These are phyloP conservation scores for Plasmopara halstedii DNA, from an alignment of 352 stramenopile species.

Conservation along the genomic window DNA sequence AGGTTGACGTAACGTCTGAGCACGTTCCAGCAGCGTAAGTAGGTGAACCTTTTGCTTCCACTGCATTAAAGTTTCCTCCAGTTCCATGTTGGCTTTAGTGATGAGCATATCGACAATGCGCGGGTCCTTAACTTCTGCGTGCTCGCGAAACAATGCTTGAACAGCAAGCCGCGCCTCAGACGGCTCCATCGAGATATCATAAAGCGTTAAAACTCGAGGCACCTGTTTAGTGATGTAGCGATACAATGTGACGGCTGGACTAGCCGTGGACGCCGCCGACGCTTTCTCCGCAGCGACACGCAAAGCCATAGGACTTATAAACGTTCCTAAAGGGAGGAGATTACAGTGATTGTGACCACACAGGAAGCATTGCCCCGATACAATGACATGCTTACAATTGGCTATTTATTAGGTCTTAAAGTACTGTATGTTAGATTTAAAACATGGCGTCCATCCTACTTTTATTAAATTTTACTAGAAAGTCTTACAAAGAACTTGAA, in stretches of 20 bases:
- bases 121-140: constrained; percentile 91
- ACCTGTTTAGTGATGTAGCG: constrained; percentile 89
- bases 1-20: constrained; percentile 39
- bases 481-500: neutral
- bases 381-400: no score
- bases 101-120: constrained; percentile 94
- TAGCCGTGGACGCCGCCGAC: constrained; percentile 34
- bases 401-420: no score
- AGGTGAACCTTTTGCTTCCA: constrained; percentile 98
- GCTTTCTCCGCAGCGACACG: constrained; percentile 68
- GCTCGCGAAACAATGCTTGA: constrained; percentile 91
- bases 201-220: constrained; percentile 95
- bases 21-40: constrained; percentile 70
- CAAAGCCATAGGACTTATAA: constrained; percentile 49
- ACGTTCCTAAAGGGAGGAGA: no score
- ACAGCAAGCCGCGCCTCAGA: constrained; percentile 83
- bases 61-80: constrained; percentile 96
- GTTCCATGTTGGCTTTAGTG: constrained; percentile 96
- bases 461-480: no score
- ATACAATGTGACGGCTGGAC: constrained; percentile 79
- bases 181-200: constrained; percentile 95
- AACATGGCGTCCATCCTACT: no score
- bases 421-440: no score
- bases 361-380: no score
- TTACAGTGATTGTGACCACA: no score